A percentile compares a stretch with the other conserved stretches of the same genome.
phyloP scores from a whole-genome alignment of 2,329 filamentous ascomycete species.

The Kalaharituber pfeilii region DNA sequence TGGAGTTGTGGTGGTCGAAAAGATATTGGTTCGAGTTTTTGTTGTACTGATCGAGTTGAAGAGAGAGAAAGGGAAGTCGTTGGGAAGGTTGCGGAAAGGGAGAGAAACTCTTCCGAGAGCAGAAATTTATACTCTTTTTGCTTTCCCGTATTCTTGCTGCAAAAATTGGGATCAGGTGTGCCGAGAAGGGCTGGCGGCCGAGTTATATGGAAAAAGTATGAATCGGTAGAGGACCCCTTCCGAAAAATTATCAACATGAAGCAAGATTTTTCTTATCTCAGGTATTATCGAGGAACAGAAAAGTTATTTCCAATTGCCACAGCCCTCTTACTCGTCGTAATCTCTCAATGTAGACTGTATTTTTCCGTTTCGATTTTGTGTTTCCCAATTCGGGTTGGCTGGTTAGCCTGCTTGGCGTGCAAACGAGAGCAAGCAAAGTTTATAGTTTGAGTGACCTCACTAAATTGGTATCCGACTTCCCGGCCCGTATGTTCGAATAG shows the following conservation, averaged over 20 bases:
- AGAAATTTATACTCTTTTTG: background rate
- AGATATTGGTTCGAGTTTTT: background rate
- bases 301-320: no score
- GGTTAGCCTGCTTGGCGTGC: no score
- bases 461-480: no score
- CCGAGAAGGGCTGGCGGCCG: background rate
- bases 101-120: background rate
- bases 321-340: no score
- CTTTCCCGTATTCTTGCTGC: background rate
- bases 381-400: no score
- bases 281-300: no score
- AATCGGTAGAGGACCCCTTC: background rate
- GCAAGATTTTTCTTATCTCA: no score
- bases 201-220: background rate
- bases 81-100: background rate
- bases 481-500: no score
- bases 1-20: background rate
- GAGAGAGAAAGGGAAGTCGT: background rate
- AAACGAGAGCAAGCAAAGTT: no score
- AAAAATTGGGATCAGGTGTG: background rate
- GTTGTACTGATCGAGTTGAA: background rate
- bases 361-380: no score
- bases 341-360: no score
- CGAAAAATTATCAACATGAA: background rate
- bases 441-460: no score